Evolutionary conservation across 164 flowering plant genomes (phyloP), one percentile per base, ranked within the genome.

Genomic region (Pachysandra terminalis): DNA sequence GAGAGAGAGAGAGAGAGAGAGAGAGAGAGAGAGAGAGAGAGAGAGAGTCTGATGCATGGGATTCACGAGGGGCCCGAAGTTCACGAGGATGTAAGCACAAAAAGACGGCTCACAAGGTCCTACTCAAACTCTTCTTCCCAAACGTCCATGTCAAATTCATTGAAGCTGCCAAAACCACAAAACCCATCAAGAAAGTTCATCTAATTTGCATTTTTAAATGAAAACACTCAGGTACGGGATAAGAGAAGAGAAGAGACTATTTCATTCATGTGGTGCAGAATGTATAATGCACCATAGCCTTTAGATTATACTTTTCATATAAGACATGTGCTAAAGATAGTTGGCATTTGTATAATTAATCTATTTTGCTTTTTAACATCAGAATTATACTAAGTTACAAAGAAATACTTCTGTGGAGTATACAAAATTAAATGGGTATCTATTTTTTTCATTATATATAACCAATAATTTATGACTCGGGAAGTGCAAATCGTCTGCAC

Each of bases 51-150:
- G n/a, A 49, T 24, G 56, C 59, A 61, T 73, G 57, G 63, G 73
- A 82, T 70, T 83, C 84, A 83, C 84, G 86, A 76, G 86, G 37
- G 64, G 71, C 28, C 54, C 67, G 52, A 70, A 76, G 82, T 74
- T 84, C 83, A 81, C 84, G 85, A 79, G 82, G 71, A 52, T 60
- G 16, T 63, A 26, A 52, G 37, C 81, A 73, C 77, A 69, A 82
- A 74, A 80, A 70, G 85, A 81, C 84, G 81, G 82, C 83, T 70
- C 17, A 40, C 79, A 77, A 82, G 73, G 74, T 63, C 78, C 26
- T 69, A 66, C 67, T 73, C 74, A 19, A 26, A 0, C 55, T 59
- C 59, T 56, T n/a, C 59, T 37, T 59, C 64, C 73, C 66, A 32
- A 32, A 61, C 23, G 64, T 72, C 59, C 32, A 48, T 68, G 21